Percentiles rank a stretch among this genome's conserved stretches.
Conservation (phyloP, 495 filamentous ascomycete genomes). For the Penicillium coffeae region DNA sequence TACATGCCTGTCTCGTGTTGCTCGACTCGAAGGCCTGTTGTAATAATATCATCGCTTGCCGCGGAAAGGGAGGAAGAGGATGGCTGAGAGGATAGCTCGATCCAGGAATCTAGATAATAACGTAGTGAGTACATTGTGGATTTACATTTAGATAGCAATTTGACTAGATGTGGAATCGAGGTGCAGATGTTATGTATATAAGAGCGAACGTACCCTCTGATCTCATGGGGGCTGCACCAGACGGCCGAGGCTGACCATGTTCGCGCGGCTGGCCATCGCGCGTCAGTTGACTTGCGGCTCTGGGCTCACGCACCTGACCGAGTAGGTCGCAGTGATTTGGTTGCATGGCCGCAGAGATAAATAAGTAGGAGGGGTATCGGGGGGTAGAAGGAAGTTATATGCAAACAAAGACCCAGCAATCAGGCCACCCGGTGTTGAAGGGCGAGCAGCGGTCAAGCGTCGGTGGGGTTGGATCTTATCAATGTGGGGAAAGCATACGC, state of each 20-base stretch:
- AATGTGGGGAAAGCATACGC: slow-evolving; percentile 20
- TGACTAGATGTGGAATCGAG: slow-evolving; percentile 17
- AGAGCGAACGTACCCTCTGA: slow-evolving; percentile 41
- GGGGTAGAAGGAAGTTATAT: slow-evolving; percentile 4
- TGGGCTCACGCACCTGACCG: slow-evolving; percentile 43
- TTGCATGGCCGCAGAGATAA: slow-evolving; percentile 31
- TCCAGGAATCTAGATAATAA: slow-evolving; percentile 82
- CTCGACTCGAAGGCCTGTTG: slow-evolving; percentile 75
- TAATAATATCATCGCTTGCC: slow-evolving; percentile 81
- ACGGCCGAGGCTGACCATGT: slow-evolving; percentile 35
- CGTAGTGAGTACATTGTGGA: slow-evolving; percentile 50
- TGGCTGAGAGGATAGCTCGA: slow-evolving; percentile 89
- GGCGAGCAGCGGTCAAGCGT: slow-evolving; percentile 27
- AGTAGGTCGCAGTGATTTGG: slow-evolving; percentile 44
- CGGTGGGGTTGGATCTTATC: slow-evolving; percentile 27
- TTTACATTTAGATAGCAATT: not conserved
- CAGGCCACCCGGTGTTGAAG: slow-evolving; percentile 25
- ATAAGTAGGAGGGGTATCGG: not conserved
- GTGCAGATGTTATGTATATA: slow-evolving; percentile 14
- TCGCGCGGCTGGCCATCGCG: slow-evolving; percentile 37
- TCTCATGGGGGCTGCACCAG: slow-evolving; percentile 38
- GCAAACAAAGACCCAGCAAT: slow-evolving; percentile 6
- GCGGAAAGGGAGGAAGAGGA: slow-evolving; percentile 84
- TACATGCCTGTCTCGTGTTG: slow-evolving; percentile 35
- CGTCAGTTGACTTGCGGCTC: slow-evolving; percentile 39